phyloP scores from a whole-genome alignment of 495 filamentous ascomycete species.

The Tuber microsphaerosporum region DNA sequence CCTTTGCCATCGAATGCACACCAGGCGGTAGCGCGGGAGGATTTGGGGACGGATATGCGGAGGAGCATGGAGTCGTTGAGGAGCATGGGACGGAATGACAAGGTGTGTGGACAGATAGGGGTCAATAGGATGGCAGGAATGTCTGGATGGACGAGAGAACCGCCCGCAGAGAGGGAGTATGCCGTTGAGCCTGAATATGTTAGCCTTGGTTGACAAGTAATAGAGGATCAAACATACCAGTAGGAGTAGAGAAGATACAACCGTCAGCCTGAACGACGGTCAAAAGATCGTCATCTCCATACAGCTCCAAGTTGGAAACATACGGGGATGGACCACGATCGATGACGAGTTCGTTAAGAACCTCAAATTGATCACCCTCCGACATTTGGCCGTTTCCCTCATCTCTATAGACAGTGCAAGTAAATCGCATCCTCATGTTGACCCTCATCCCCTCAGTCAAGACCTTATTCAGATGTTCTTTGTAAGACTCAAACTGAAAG shows the following conservation, averaged over 20 bases:
- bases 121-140: conserved; percentile 95
- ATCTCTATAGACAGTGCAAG: conserved; percentile 72
- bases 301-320: conserved; percentile 50
- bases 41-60: conserved; percentile 83
- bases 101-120: conserved; percentile 89
- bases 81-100: conserved; percentile 92
- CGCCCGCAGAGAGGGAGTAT: conserved; percentile 94
- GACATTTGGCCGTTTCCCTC: conserved; percentile 57
- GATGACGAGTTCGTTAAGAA: conserved; percentile 78
- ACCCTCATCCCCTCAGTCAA: conserved; percentile 81
- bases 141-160: conserved; percentile 89
- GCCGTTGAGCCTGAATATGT: conserved; percentile 73
- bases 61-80: conserved; percentile 91
- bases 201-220: conserved; percentile 79
- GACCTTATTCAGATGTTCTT: conserved; percentile 60
- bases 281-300: conserved; percentile 80
- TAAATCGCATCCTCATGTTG: conserved; percentile 80
- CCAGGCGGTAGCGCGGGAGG: conserved; percentile 83
- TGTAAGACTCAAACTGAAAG: conserved; percentile 76
- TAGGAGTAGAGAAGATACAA: conserved; percentile 64
- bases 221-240: conserved; percentile 59
- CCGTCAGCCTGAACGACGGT: conserved; percentile 95
- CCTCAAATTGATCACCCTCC: conserved; percentile 54
- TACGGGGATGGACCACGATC: conserved; percentile 81
- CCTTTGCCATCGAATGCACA: conserved; percentile 94